Base-by-base conservation (phyloP, 1,139 yeast genomes). In the Hemisphaericaspora xylofermentans region DNA sequence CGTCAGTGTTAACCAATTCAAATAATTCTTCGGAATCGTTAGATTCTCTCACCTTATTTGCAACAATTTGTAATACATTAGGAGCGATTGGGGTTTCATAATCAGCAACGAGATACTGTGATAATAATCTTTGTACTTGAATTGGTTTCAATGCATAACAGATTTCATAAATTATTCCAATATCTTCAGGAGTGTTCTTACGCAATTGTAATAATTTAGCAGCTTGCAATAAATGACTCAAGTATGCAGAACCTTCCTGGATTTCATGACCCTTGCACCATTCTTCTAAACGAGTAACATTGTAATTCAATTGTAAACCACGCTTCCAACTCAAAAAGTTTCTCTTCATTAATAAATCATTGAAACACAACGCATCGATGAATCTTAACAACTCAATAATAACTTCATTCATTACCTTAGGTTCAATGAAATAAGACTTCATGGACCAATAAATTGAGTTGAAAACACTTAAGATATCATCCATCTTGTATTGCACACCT, bases 221-320 rank as follows among this genome's bases (percentile, higher is more conserved):
- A 19, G 96, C 94, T 68, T 94, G 98, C 58, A 89, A 77, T 58
- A 94, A 75, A 61, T 91, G 98, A 50, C 86, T 84, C 61, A 94
- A 76, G 57, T 89, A 84, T 31, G 84, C 79, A n/a, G 93, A 79
- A 4, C 95, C 96, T 59, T 91, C 96, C 41, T 88, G 85, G 52
- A 94, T 80, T 45, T 87, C 95, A 63, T 93, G 97, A 4, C 93
- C 82, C 67, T 89, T 93, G 66, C 98, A 93, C 98, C 98, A 94
- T 68, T 94, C 99, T 64, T 91, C 98, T 54, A 94, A 76, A 57
- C 98, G 80, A 6, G 98, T 93, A 42, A 91, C 94, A 63, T 94
- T 94, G 69, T 94, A 94, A 62, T 91, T 93, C 66, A 94, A 81
- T 67, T 94, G 98, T 52, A 94, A 76, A 41, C 98, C 98, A 60